These are phyloP conservation scores for Tulasnella sp. DNA, from an alignment of 768 basidiomycete genomes.

Conservation along the genomic window DNA sequence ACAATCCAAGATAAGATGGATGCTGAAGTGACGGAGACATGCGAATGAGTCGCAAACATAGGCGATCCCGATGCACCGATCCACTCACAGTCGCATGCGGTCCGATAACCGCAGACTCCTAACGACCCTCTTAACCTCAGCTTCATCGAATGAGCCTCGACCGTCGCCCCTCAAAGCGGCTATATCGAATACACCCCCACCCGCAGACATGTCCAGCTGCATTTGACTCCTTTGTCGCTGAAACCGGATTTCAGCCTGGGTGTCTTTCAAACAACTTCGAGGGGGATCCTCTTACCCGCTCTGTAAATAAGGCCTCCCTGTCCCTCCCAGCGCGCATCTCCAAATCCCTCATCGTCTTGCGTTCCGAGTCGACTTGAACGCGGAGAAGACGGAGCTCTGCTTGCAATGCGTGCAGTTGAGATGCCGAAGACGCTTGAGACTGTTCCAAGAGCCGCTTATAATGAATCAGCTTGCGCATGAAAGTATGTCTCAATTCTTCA, in stretches of 20 bases:
- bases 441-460: constrained; percentile 79
- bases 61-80: constrained; percentile 22
- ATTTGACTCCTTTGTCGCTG: constrained; percentile 20
- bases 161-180: constrained; percentile 47
- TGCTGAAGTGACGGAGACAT: constrained; percentile 37
- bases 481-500: constrained; percentile 42
- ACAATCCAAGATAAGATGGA: constrained; percentile 62
- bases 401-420: constrained; percentile 80
- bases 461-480: constrained; percentile 57
- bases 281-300: constrained; percentile 3
- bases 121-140: constrained; percentile 60
- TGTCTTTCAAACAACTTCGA: neutral
- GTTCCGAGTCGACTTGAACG: constrained; percentile 38
- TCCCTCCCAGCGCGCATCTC: constrained; percentile 19
- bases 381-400: constrained; percentile 71
- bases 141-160: constrained; percentile 61
- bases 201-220: neutral
- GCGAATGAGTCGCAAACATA: neutral
- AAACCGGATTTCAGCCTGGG: neutral
- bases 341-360: constrained; percentile 16
- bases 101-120: constrained; percentile 61
- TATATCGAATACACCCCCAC: constrained; percentile 18
- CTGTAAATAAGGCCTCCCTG: constrained; percentile 24
- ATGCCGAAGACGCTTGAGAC: constrained; percentile 70
- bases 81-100: constrained; percentile 65